Base-by-base conservation (phyloP, 2,329 filamentous ascomycete species). In the Hypoxylon sp. region DNA sequence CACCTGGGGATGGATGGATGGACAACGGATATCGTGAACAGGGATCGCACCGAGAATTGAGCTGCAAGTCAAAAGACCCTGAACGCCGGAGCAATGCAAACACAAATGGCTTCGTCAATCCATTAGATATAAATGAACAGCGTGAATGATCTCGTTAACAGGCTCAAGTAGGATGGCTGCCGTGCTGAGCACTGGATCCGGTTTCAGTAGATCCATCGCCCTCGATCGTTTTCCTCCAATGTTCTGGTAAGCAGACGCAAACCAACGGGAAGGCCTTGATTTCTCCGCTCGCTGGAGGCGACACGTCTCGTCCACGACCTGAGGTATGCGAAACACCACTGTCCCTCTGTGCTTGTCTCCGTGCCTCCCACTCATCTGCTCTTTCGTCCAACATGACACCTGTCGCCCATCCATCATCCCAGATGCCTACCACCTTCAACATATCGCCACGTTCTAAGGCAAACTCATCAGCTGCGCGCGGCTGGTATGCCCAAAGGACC, bases 361-460 rank as follows among this genome's bases (percentile, higher is more conserved):
- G 87, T 47, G 87, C 86, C 74, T 97, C 93, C 90, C 94, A 98
- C 71, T 98, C 93, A 68, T 98, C 95, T 2, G 94, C 94, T 61
- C 89, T 87, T 75, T 97, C 93, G 59, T 91, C 87, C 62, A 97
- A 83, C 77, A 97, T 86, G 61, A 98, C 87, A 75, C 96, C 96
- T 1, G 96, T 99, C 10, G 96, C 96, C 96, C 96, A 99, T 51
- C 96, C 96, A 79, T 99, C 96, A 76, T 99, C 96, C 96, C 96
- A 99, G 73, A 99, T 99, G 69, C 96, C 96, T 33, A 98, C 92
- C 13, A 99, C 91, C 83, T 98, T 98, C 76, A 99, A 87, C 94
- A 99, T 98, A 78, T 99, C 96, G 59, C 96, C 96, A 65, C 96
- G 90, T 76, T 98, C 96, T 39, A 99, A 85, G 42, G 93, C 86